phyloP scores from a whole-genome alignment of 2,329 filamentous ascomycete genomes.

The Sclerotinia spermophila region DNA sequence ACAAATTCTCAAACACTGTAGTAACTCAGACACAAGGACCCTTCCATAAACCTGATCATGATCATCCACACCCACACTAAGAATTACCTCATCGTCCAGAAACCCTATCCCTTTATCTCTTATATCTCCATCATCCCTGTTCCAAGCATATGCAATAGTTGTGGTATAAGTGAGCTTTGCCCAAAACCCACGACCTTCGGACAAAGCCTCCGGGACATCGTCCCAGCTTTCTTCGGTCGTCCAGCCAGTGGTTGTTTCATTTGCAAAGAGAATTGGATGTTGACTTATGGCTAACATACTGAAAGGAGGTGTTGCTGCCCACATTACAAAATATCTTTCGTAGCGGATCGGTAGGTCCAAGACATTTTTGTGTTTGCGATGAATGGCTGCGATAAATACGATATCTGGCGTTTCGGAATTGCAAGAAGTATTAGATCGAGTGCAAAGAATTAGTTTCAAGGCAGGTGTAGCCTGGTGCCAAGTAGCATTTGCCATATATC shows the following conservation, averaged over 20 bases:
- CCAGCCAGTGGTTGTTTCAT: conserved; percentile 40
- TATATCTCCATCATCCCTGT: conserved; percentile 35
- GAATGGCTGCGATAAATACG: conserved; percentile 39
- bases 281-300: conserved; percentile 38
- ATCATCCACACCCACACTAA: conserved; percentile 41
- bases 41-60: conserved; percentile 37
- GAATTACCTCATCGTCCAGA: conserved; percentile 41
- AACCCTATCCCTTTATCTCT: conserved; percentile 38
- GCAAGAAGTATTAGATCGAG: conserved; percentile 32
- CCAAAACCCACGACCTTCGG: conserved; percentile 26
- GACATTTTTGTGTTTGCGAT: conserved; percentile 39
- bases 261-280: conserved; percentile 38
- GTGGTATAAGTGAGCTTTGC: conserved; percentile 42
- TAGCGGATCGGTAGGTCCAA: conserved; percentile 39
- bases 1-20: conserved; percentile 40
- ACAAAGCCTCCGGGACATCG: conserved; percentile 27
- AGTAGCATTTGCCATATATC: conserved; percentile 27
- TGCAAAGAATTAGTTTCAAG: conserved; percentile 39
- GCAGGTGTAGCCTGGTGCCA: conserved; percentile 43
- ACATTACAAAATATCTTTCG: conserved; percentile 40
- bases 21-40: conserved; percentile 35
- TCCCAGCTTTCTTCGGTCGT: conserved; percentile 38
- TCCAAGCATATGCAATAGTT: conserved; percentile 40
- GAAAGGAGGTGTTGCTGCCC: conserved; percentile 39
- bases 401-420: conserved; percentile 26